Conservation (phyloP, 208 protist genomes). For the Kentomonas sorsogonicus region DNA sequence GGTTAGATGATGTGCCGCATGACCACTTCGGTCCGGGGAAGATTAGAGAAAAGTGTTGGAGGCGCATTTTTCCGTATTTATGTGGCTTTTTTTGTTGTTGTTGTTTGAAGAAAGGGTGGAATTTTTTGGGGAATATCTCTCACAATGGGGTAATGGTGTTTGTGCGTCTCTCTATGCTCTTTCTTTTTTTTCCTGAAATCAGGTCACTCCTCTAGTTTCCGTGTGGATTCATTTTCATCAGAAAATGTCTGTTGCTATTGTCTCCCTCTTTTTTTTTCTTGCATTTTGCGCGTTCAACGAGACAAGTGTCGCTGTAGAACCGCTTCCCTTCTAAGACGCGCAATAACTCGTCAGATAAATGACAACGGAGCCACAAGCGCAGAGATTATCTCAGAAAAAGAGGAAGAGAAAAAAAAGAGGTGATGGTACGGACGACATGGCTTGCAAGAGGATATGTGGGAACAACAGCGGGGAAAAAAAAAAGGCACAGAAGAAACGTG, state of each 20-base stretch:
- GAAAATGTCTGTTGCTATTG: background rate
- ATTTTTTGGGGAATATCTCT: no score
- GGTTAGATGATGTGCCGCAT: no score
- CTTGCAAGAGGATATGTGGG: background rate
- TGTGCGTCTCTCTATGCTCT: no score
- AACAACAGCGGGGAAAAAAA: slow-evolving; percentile 1
- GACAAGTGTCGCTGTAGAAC: background rate
- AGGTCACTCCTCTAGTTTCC: no score
- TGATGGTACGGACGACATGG: background rate
- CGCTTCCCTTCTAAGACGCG: background rate
- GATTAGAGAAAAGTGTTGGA: no score
- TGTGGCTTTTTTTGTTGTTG: no score
- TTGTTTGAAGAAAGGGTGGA: no score
- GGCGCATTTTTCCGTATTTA: no score
- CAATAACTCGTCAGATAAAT: slow-evolving; percentile 3
- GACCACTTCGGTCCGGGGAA: no score
- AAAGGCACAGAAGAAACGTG: background rate
- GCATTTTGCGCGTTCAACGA: background rate
- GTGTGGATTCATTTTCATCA: no score
- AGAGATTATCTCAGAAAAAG: slow-evolving; percentile 5
- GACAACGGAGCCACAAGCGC: slow-evolving; percentile 8
- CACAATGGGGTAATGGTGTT: no score
- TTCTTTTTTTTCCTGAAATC: no score
- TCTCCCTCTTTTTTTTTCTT: slow-evolving; percentile 9
- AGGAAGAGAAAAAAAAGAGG: slow-evolving; percentile 9